Evolutionary conservation across 768 basidiomycete genomes (phyloP), one percentile per base, ranked within the genome.

Genomic region (Jaapia argillacea): DNA sequence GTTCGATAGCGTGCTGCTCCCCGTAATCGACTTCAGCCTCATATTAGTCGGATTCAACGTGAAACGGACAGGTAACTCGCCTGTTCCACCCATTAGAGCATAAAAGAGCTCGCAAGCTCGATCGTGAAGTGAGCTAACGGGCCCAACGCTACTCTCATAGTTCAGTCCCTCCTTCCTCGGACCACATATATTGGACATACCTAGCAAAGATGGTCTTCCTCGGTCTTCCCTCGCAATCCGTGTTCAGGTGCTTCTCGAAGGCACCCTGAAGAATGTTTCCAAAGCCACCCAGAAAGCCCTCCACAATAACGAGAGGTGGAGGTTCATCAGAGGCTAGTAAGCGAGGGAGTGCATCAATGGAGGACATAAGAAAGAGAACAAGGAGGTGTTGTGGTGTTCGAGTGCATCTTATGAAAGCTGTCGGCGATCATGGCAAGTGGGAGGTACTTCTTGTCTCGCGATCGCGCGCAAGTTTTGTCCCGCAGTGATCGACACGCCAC

Each of bases 61-160:
- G 45, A 24, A 3, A 24, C 16, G 23, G 21, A 41, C 3, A 24
- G 12, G 25, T 2, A 16, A n/a, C 58, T 36, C 40, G 67, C 67
- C 70, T 44, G 56, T 68, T 3, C 72, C 72, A 5, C 74, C 74
- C 20, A 58, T 46, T 7, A 76, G 48, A 5, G 62, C 56, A 48
- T 71, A 72, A 55, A 65, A 74, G 6, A 72, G 53, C 48, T 75
- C 72, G 51, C 73, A 74, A 12, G 72, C 73, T 33, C 73, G 52
- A 49, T 76, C 74, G 44, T 74, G 72, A 37, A 76, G 47, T 1
- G 71, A 73, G 53, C 72, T 72, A 26, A 71, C 70, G 22, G 72
- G 69, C 1, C 73, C 73, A 4, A 71, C 65, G 39, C 72, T 74
- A 37, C 20, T 7, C 4, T 23, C 22, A 16, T 12, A 28, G 41